A percentile compares a stretch with the other conserved stretches of the same genome.
phyloP scores from a whole-genome alignment of 495 filamentous ascomycete genomes.

The Tuber melanosporum region DNA sequence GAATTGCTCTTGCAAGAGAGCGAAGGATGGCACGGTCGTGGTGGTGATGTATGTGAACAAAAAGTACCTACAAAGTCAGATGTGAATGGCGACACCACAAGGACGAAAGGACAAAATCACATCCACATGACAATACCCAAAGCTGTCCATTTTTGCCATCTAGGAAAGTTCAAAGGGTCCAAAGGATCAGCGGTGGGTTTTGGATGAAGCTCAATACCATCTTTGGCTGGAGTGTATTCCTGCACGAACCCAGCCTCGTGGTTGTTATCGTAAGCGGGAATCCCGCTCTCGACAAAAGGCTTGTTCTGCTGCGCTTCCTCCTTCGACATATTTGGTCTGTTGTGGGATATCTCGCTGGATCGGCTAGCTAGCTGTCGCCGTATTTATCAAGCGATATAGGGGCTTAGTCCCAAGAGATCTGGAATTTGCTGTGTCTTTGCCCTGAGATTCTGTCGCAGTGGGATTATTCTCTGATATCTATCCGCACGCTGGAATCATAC shows the following conservation, averaged over 20 bases:
- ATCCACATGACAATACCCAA: constrained; percentile 56
- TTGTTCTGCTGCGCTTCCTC: not conserved
- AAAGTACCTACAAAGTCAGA: constrained; percentile 49
- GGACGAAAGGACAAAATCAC: constrained; percentile 39
- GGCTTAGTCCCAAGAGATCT: not conserved
- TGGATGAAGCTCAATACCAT: constrained; percentile 48
- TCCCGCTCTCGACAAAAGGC: not conserved
- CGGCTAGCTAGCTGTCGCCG: not conserved
- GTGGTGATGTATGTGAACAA: constrained; percentile 61
- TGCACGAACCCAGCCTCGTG: constrained; percentile 20
- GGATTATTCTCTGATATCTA: not conserved
- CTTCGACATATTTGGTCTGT: not conserved
- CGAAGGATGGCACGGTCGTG: constrained; percentile 56
- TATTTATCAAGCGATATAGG: not conserved
- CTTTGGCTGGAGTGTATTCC: constrained; percentile 31
- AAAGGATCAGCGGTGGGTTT: constrained; percentile 51
- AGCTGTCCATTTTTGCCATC: constrained; percentile 49
- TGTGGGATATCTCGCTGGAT: not conserved
- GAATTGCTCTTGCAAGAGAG: constrained; percentile 50
- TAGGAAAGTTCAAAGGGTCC: constrained; percentile 57
- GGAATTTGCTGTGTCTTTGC: not conserved
- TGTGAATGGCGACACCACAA: not conserved
- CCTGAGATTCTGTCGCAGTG: not conserved
- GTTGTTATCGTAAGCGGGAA: not conserved
- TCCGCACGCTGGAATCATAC: not conserved